Evolutionary conservation across 1,284 basidiomycete genomes (phyloP).

Genomic region (Ustilago cynodontis): DNA sequence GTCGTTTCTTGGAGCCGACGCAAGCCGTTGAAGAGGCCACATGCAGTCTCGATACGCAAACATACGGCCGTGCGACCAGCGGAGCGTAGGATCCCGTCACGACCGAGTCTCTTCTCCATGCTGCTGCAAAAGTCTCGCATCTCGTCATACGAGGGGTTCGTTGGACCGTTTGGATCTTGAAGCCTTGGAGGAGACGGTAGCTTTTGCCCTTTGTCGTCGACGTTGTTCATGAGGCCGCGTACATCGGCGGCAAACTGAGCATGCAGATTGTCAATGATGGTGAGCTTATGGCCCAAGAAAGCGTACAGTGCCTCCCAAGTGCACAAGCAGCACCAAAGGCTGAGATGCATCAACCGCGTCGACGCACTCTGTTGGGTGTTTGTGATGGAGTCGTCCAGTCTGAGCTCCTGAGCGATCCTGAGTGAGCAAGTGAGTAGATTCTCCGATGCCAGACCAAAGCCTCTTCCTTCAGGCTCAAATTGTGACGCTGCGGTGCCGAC

Average conservation of each 20-base stretch:
- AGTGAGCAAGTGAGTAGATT: slow-evolving; percentile 33
- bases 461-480: slow-evolving; percentile 19
- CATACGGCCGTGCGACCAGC: slow-evolving; percentile 22
- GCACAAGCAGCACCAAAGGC: slow-evolving; percentile 30
- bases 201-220: slow-evolving; percentile 14
- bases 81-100: slow-evolving; percentile 25
- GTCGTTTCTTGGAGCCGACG: slow-evolving; percentile 4
- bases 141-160: background rate
- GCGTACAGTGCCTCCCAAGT: slow-evolving; percentile 22
- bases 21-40: slow-evolving; percentile 11
- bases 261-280: slow-evolving; percentile 6
- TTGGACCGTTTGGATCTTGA: slow-evolving; percentile 13
- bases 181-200: slow-evolving; percentile 14
- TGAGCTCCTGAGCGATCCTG: slow-evolving; percentile 27
- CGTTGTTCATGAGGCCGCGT: slow-evolving; percentile 1
- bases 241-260: background rate
- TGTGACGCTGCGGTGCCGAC: slow-evolving; percentile 29
- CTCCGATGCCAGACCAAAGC: slow-evolving; percentile 35
- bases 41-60: slow-evolving; percentile 14
- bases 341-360: slow-evolving; percentile 4
- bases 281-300: slow-evolving; percentile 13
- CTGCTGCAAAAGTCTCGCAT: slow-evolving; percentile 19
- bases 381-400: slow-evolving; percentile 4
- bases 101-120: slow-evolving; percentile 13
- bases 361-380: background rate